Evolutionary conservation across 179 eudicot species (phyloP), one percentile per base, ranked within the genome.

Genomic region (Beta macrorhiza): DNA sequence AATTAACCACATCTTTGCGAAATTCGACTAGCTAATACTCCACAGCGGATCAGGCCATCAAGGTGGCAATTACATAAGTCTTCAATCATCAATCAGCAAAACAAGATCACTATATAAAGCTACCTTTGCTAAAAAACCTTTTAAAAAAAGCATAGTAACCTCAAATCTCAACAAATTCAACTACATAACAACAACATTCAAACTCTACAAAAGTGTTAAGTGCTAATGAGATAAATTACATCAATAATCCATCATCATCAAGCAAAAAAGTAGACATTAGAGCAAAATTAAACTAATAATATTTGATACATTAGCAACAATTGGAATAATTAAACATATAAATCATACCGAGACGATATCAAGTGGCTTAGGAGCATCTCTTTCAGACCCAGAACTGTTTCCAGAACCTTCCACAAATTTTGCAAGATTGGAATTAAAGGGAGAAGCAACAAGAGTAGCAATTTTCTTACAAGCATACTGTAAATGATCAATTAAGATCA

Each of bases 291-390:
- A 37, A 37, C 3, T 2, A 2, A 37, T 0, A 37, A 37, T 37
- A 37, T 37, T 37, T 37, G 3, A 1, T 37, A 37, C 42, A 37
- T 37, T 37, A 37, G 3, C 42, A 32, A 37, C 42, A 37, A 37
- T 3, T 29, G 32, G 32, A 29, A 29, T 37, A 37, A 37, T 37
- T 37, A 37, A 37, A 37, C 42, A 37, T 37, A 37, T 25, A 8
- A 11, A 87, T 0, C 76, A 87, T 82, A 85, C 99, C 69, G 98
- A 89, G 53, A 94, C 91, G 42, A 96, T 89, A 76, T 96, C 99
- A 53, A 96, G 98, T 8, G 99, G 93, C 87, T 96, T 96, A 8
- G 98, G 96, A 45, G 92, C 88, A 92, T 96, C 98, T 81, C 98
- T 90, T 13, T 82, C 96, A 13, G 88, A 80, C 74, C 83, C 88